Percentiles rank a stretch among this genome's conserved stretches.
phyloP scores from a whole-genome alignment of 1,284 basidiomycete genomes.

The Boletus sp. region DNA sequence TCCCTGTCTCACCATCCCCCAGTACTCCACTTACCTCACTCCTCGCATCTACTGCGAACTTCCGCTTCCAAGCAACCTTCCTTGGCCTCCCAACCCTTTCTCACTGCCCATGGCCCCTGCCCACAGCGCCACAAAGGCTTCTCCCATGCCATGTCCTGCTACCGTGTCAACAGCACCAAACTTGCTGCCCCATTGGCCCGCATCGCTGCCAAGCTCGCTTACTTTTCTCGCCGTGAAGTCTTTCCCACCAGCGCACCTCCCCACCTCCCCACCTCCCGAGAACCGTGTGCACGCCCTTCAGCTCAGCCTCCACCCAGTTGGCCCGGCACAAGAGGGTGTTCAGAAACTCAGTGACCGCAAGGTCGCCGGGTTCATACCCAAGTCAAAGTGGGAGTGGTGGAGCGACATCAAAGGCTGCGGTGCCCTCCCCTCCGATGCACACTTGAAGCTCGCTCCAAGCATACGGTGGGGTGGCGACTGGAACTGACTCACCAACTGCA shows the following conservation, averaged over 20 bases:
- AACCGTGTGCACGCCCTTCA: conserved; percentile 48
- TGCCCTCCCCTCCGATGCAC: conserved; percentile 27
- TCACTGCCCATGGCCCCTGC: conserved; percentile 57
- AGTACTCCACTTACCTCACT: conserved; percentile 61
- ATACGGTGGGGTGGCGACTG: conserved; percentile 61
- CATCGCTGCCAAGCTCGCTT: conserved; percentile 65
- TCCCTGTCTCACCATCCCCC: conserved; percentile 14
- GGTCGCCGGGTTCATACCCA: conserved; percentile 29
- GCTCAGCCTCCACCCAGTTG: conserved; percentile 33
- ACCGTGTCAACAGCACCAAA: conserved; percentile 39
- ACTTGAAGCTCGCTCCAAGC: conserved; percentile 43
- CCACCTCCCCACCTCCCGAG: conserved; percentile 49
- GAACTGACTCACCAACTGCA: conserved; percentile 57
- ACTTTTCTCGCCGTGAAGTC: conserved; percentile 60
- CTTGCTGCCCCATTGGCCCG: conserved; percentile 55
- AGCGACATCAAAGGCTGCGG: conserved; percentile 39
- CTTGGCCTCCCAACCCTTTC: conserved; percentile 41
- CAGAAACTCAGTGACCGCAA: conserved; percentile 55
- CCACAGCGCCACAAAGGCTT: conserved; percentile 54
- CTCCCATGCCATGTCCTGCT: conserved; percentile 42
- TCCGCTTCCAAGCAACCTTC: conserved; percentile 43
- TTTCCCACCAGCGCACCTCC: conserved; percentile 49
- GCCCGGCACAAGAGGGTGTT: conserved; percentile 63
- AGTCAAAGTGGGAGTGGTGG: conserved; percentile 45
- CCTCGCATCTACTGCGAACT: conserved; percentile 63